A percentile compares a stretch with the other conserved stretches of the same genome.
These are phyloP conservation scores for Diaporthe citrichinensis DNA, from an alignment of 2,329 filamentous ascomycete species.

Conservation along the genomic window DNA sequence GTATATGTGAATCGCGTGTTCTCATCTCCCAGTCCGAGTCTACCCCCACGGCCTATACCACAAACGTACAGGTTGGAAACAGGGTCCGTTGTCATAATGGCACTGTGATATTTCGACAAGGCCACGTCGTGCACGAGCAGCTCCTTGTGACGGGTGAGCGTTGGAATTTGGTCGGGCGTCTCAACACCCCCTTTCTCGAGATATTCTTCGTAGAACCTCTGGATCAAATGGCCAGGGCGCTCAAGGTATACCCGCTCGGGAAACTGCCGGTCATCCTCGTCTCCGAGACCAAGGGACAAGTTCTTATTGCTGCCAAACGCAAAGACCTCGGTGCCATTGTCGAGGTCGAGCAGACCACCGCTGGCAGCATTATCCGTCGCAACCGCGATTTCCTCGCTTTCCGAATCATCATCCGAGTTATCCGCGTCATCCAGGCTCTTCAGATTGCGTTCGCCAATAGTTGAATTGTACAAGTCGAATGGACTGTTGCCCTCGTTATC, in stretches of 20 bases:
- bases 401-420: conserved; percentile 66
- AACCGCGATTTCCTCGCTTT: conserved; percentile 64
- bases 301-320: conserved; percentile 98
- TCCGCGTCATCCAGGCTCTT: conserved; percentile 57
- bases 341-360: conserved; percentile 43
- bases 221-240: conserved; percentile 83
- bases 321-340: conserved; percentile 84
- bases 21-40: conserved; percentile 91
- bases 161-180: conserved; percentile 72
- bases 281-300: conserved; percentile 90
- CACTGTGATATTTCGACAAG: conserved; percentile 93
- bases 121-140: conserved; percentile 84
- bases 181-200: conserved; percentile 62
- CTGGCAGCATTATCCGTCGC: conserved; percentile 37
- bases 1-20: conserved; percentile 89
- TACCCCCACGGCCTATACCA: conserved; percentile 90
- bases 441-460: conserved; percentile 83
- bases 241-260: conserved; percentile 86
- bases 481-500: conserved; percentile 95
- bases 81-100: conserved; percentile 87
- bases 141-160: conserved; percentile 78
- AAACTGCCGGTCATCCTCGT: conserved; percentile 94
- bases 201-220: conserved; percentile 80
- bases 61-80: conserved; percentile 94
- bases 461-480: conserved; percentile 91